A percentile compares a stretch with the other conserved stretches of the same genome.
phyloP scores from a whole-genome alignment of 768 basidiomycete genomes.

The Lentinula boryana region DNA sequence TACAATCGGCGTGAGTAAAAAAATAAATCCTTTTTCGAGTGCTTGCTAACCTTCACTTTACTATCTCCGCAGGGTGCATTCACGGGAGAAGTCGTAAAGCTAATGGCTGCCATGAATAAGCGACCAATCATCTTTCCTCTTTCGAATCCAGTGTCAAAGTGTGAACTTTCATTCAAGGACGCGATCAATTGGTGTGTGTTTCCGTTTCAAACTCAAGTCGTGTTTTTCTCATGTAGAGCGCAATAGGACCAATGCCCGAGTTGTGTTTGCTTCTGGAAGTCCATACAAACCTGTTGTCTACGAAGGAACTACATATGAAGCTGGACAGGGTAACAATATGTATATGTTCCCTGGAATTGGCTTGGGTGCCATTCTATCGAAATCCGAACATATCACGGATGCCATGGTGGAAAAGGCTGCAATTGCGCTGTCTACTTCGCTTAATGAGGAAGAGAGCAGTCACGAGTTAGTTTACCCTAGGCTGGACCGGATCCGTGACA shows the following conservation, averaged over 20 bases:
- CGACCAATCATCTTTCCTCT: slow-evolving; percentile 82
- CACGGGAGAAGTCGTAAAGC: slow-evolving; percentile 51
- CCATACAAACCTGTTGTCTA: slow-evolving; percentile 54
- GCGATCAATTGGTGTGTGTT: slow-evolving; percentile 48
- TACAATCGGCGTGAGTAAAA: slow-evolving; percentile 39
- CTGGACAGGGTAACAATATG: slow-evolving; percentile 83
- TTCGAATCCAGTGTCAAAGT: slow-evolving; percentile 62
- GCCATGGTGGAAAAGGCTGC: slow-evolving; percentile 65
- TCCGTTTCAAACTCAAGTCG: neutral
- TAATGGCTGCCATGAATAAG: slow-evolving; percentile 58
- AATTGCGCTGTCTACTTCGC: slow-evolving; percentile 51
- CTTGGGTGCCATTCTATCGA: slow-evolving; percentile 53
- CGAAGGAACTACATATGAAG: slow-evolving; percentile 43
- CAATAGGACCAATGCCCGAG: slow-evolving; percentile 53
- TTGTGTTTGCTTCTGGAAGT: slow-evolving; percentile 69
- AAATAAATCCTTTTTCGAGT: neutral
- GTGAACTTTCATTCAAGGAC: slow-evolving; percentile 55
- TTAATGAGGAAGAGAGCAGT: slow-evolving; percentile 48
- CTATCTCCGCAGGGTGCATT: slow-evolving; percentile 41
- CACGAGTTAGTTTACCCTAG: slow-evolving; percentile 64
- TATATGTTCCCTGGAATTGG: slow-evolving; percentile 63
- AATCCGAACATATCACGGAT: slow-evolving; percentile 56
- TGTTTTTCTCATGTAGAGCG: neutral
- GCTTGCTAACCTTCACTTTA: neutral
- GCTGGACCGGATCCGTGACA: slow-evolving; percentile 57